Base-by-base conservation (phyloP, 2,329 filamentous ascomycete species). In the Aspergillus pseudotamarii region DNA sequence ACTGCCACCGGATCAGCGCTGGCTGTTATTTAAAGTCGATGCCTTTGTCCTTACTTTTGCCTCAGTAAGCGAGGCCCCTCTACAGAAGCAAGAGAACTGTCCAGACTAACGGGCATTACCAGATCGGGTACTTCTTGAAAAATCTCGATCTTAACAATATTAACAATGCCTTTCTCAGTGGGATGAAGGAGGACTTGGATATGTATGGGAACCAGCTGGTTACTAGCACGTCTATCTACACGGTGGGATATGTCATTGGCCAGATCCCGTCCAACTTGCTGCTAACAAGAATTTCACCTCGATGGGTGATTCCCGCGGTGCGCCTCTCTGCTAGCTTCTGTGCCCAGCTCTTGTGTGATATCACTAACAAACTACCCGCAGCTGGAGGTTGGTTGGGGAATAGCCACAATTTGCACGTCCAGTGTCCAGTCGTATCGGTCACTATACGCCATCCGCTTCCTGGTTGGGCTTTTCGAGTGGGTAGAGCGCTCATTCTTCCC, bases 201-300 rank as follows among this genome's bases (percentile, higher is more conserved):
- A 75, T 78, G 68, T 71, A 72, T 36, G 75, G 76, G 12, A 75
- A 74, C 38, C 71, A 79, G 61, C 72, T 77, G 19, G 78, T 78
- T 9, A 74, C 75, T 9, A 78, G 75, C 67, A 78, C 75, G 8
- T 75, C 75, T 8, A 70, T 80, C 34, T 80, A 82, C 69, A 80
- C 75, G 26, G 78, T 83, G n/a, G 83, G 82, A 53, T 79, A 79
- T 30, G 79, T 84, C 34, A 70, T 84, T 30, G 81, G 81, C 19
- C 79, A 78, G 9, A 72, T 81, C 2, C 77, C 81, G 0, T 73
- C 69, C 51, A 83, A 83, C 61, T 66, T 84, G 28, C 68, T 83
- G 63, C 75, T 84, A 63, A 83, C 81, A 9, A 65, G 81, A 16
- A 64, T 83, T 0, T 78, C 76, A 0, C 81, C 81, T 5, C 74